Evolutionary conservation across 2,329 filamentous ascomycete species (phyloP).

Genomic region (Fusarium torreyae): DNA sequence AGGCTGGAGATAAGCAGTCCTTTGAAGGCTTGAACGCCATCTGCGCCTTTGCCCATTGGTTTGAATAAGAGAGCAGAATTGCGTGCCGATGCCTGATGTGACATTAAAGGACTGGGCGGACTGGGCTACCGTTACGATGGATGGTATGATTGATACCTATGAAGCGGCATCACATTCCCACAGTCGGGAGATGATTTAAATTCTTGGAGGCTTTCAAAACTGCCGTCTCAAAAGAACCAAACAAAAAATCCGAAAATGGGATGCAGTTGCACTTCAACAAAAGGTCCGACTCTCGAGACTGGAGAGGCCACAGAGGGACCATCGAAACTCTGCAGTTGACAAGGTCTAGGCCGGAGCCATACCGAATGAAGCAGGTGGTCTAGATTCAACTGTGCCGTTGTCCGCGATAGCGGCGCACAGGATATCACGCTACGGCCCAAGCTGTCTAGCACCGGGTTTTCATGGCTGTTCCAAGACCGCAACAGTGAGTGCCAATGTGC

Average conservation of each 20-base stretch:
- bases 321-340: slow-evolving; percentile 30
- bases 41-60: slow-evolving; percentile 37
- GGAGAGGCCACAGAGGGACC: slow-evolving; percentile 28
- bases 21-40: slow-evolving; percentile 39
- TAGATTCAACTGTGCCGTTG: slow-evolving; percentile 33
- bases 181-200: not conserved
- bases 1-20: slow-evolving; percentile 48
- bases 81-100: slow-evolving; percentile 39
- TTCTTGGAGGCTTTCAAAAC: not conserved
- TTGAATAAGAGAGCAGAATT: slow-evolving; percentile 26
- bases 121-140: not conserved
- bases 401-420: slow-evolving; percentile 28
- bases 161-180: not conserved
- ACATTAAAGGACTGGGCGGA: slow-evolving; percentile 3
- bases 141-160: not conserved
- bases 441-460: slow-evolving; percentile 35
- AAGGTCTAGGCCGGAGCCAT: slow-evolving; percentile 25
- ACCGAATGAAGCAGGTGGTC: slow-evolving; percentile 38
- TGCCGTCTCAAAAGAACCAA: slow-evolving; percentile 14
- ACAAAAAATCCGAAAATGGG: slow-evolving; percentile 12
- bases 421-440: slow-evolving; percentile 26
- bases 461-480: not conserved
- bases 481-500: slow-evolving; percentile 28
- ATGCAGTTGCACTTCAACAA: slow-evolving; percentile 30
- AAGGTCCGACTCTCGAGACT: slow-evolving; percentile 46